Evolutionary conservation across 75 land plant genomes (phyloP).

Genomic region (Selaginella tamariscina): DNA sequence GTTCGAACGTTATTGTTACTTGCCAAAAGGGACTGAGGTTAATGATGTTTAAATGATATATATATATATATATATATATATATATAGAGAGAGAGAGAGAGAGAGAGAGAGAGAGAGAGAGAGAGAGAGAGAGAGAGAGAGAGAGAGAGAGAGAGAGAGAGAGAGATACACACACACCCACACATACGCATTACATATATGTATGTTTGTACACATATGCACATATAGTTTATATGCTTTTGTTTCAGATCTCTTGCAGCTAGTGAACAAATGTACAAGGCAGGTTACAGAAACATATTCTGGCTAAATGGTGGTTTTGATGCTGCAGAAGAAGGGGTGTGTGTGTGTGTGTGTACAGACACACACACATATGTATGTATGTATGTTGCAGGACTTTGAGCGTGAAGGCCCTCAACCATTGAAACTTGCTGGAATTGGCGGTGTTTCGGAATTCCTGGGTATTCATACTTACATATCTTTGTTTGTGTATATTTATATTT

Average conservation of each 20-base stretch:
- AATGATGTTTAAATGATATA: no score
- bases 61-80: no score
- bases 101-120: background rate
- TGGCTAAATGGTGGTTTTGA: slow-evolving; percentile 95
- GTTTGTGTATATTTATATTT: background rate
- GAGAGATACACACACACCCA: no score
- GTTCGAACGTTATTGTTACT: slow-evolving; percentile 56
- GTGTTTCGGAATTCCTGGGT: slow-evolving; percentile 89
- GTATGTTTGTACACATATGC: background rate
- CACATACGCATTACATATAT: background rate
- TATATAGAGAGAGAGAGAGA: no score
- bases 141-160: background rate
- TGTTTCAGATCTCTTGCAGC: slow-evolving; percentile 80
- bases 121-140: background rate
- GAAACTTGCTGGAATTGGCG: slow-evolving; percentile 89
- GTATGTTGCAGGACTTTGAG: slow-evolving; percentile 69
- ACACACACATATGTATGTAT: no score
- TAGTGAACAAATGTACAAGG: slow-evolving; percentile 73
- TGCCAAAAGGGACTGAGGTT: slow-evolving; percentile 93
- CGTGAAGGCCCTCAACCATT: slow-evolving; percentile 75
- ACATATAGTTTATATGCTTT: background rate
- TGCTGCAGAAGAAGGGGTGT: slow-evolving; percentile 91
- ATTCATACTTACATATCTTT: slow-evolving; percentile 12
- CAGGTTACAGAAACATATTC: slow-evolving; percentile 75
- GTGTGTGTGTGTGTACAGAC: no score